Evolutionary conservation across 345 rosid genomes (phyloP).

Genomic region (Cardamine chenopodiifolia): DNA sequence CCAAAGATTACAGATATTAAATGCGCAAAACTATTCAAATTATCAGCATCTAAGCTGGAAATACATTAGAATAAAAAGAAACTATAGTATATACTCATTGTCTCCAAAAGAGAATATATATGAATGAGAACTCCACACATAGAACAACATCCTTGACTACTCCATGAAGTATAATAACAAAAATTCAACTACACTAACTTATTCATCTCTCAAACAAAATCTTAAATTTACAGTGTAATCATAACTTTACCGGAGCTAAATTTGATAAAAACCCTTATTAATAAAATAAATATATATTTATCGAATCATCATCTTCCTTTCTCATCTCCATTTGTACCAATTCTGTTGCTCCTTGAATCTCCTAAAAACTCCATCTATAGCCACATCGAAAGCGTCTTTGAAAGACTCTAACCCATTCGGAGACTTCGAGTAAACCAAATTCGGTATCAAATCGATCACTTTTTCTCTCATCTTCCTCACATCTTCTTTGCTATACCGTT

Average conservation of each 20-base stretch:
- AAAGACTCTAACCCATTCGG: slow-evolving; percentile 61
- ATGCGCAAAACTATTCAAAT: background rate
- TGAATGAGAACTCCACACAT: slow-evolving; percentile 15
- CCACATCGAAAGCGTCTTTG: slow-evolving; percentile 89
- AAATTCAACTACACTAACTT: slow-evolving; percentile 33
- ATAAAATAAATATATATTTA: slow-evolving; percentile 32
- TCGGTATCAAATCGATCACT: slow-evolving; percentile 76
- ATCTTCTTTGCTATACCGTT: slow-evolving; percentile 61
- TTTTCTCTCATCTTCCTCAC: slow-evolving; percentile 72
- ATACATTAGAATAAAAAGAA: background rate
- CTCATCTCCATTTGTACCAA: slow-evolving; percentile 67
- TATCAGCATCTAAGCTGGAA: background rate
- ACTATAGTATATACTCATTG: background rate
- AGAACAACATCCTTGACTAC: slow-evolving; percentile 18
- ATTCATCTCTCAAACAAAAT: slow-evolving; percentile 35
- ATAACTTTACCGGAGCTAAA: slow-evolving; percentile 24
- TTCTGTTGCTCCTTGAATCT: slow-evolving; percentile 77
- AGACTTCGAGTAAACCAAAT: slow-evolving; percentile 66
- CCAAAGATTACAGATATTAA: background rate
- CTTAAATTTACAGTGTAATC: slow-evolving; percentile 40
- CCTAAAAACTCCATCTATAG: slow-evolving; percentile 77
- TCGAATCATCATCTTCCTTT: background rate
- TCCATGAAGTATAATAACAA: slow-evolving; percentile 7
- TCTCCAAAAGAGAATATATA: slow-evolving; percentile 8
- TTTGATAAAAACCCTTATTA: slow-evolving; percentile 11